Base-by-base conservation (phyloP, 2,329 filamentous ascomycete species). In the Exophiala xenobiotica region DNA sequence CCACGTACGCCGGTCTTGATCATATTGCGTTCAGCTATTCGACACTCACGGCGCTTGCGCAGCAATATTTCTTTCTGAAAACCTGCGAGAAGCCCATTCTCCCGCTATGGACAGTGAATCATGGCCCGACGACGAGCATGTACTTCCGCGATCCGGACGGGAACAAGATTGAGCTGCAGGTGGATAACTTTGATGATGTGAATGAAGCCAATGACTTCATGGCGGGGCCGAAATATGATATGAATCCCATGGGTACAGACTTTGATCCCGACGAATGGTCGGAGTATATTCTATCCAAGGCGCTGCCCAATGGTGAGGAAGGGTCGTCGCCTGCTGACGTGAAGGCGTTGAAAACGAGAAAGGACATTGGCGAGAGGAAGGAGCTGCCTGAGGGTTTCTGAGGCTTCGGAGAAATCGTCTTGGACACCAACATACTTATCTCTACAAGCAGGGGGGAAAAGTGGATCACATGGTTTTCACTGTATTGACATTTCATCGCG, bases 71-170 rank as follows among this genome's bases (percentile, higher is more conserved):
- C 20, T 64, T 71, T 53, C 11, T 61, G 23, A 54, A 54, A 24
- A 27, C 23, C 9, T 19, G 14, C 14, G 37, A 41, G 23, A 41
- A 35, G 1, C 24, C 23, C n/a, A 29, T 54, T 24, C 12, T 40
- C 7, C 76, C 76, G 0, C 23, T 66, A 3, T 76, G 72, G 72
- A 68, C 62, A 50, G 65, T 76, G 24, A 76, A 78, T 58, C 76
- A 79, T 59, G 76, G 76, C 2, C 65, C 68, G 1, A 78, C 71
- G 1, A 74, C 67, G 0, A 72, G 68, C 57, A 70, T 78, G 31
- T 78, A 78, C 61, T 78, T 78, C 58, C 51, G 55, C 6, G 76
- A 78, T 59, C 75, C 74, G 4, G 75, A 79, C 58, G 72, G 74
- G 9, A 78, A 78, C 60, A 55, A 64, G 57, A 46, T 78, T 23